phyloP scores from a whole-genome alignment of 1,284 basidiomycete genomes.

The Inonotus hispidus region DNA sequence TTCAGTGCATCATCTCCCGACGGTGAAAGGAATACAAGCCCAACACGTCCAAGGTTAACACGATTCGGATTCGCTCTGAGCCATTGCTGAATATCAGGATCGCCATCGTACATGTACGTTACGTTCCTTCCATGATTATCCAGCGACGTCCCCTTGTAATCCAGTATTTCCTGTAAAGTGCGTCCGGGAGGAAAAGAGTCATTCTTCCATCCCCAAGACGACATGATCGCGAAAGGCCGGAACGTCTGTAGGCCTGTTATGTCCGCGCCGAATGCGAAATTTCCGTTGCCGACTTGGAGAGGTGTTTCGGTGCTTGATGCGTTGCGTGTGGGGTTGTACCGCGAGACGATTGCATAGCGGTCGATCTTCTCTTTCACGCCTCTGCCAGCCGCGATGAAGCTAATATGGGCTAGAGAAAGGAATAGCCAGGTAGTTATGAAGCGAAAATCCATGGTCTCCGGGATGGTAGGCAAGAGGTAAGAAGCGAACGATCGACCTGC shows the following conservation, averaged over 20 bases:
- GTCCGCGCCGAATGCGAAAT: slow-evolving; percentile 57
- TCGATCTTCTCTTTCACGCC: slow-evolving; percentile 26
- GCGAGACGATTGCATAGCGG: slow-evolving; percentile 40
- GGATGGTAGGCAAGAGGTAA: background rate
- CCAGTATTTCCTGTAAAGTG: slow-evolving; percentile 39
- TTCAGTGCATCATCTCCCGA: slow-evolving; percentile 28
- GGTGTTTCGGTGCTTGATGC: slow-evolving; percentile 44
- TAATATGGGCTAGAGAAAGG: background rate
- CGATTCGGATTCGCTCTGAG: slow-evolving; percentile 54
- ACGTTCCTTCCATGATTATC: slow-evolving; percentile 45
- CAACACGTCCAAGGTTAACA: slow-evolving; percentile 48
- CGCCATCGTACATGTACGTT: slow-evolving; percentile 49
- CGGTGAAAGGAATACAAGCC: slow-evolving; percentile 38
- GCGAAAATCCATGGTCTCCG: background rate
- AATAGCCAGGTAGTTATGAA: background rate
- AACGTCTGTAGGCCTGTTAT: slow-evolving; percentile 55
- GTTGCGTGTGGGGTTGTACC: slow-evolving; percentile 48
- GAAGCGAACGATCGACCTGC: background rate
- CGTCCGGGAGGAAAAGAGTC: slow-evolving; percentile 43
- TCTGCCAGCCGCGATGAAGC: background rate
- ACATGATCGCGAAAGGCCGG: slow-evolving; percentile 49
- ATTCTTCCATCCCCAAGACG: slow-evolving; percentile 61
- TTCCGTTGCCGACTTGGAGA: slow-evolving; percentile 57
- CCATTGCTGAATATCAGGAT: slow-evolving; percentile 46
- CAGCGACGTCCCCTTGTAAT: slow-evolving; percentile 46